Conservation (phyloP, 305 asterid species). For the Fraxinus platypoda region DNA sequence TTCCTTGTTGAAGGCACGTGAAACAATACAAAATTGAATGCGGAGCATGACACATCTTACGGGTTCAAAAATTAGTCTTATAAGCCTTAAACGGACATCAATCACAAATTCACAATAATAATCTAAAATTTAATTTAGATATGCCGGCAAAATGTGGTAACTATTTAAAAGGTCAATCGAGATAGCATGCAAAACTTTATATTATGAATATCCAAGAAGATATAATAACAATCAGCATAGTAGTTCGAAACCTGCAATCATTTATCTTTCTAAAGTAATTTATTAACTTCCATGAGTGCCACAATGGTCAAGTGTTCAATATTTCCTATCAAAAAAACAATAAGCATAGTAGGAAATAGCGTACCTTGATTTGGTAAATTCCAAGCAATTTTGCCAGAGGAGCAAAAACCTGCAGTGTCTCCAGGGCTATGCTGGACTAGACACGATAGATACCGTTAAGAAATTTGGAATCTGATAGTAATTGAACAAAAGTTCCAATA, state of each 20-base stretch:
- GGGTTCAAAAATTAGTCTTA: background rate
- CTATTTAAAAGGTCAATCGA: background rate
- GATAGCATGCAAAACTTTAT: background rate
- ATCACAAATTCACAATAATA: background rate
- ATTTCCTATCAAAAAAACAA: too few species aligned
- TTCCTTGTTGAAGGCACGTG: background rate
- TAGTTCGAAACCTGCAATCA: too few species aligned
- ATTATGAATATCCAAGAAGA: background rate
- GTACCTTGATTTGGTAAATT: slow-evolving; percentile 89
- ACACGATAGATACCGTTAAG: slow-evolving; percentile 23
- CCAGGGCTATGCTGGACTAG: slow-evolving; percentile 90
- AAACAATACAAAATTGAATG: background rate
- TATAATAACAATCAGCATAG: background rate
- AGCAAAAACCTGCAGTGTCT: slow-evolving; percentile 94
- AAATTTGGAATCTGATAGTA: slow-evolving; percentile 17
- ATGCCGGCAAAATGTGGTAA: background rate
- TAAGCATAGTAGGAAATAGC: background rate
- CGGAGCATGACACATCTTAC: background rate
- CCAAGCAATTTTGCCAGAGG: slow-evolving; percentile 94
- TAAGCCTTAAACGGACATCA: background rate
- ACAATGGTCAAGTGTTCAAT: too few species aligned
- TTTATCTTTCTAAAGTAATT: too few species aligned
- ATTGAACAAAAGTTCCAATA: slow-evolving; percentile 13
- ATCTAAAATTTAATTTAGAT: background rate
- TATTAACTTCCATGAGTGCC: too few species aligned